Evolutionary conservation across 73 alveolate genomes (phyloP), one percentile per base, ranked within the genome.

Genomic region (Symbiodinium pilosum): DNA sequence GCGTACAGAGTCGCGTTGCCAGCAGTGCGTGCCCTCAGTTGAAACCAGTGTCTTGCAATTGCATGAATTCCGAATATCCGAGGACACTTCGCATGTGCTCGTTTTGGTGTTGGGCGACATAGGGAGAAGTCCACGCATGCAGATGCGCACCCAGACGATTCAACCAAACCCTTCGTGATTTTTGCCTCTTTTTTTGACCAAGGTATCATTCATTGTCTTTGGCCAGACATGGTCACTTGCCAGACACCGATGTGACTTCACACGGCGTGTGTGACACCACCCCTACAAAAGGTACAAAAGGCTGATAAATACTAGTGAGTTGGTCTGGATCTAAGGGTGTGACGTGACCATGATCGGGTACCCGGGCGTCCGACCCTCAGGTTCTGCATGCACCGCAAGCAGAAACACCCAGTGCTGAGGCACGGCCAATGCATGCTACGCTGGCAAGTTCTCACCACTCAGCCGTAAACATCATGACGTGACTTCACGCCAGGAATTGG

Each of bases 51-150:
- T n/a, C n/a, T n/a, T n/a, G n/a, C n/a, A n/a, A n/a, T n/a, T n/a
- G n/a, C n/a, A n/a, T n/a, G n/a, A n/a, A n/a, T n/a, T n/a, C n/a
- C n/a, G n/a, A n/a, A n/a, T n/a, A n/a, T n/a, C n/a, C n/a, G 87
- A 91, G 97, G 88, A 39, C n/a, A 14, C 68, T 52, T 81, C 88
- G n/a, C 96, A 91, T 91, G 92, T 93, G 68, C 59, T 68, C 26
- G 99, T 99, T 38, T 43, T 99, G 30, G 99, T 99, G 73, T 93
- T 99, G 44, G 99, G 99, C 1, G 99, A 99, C 88, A 93, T 99
- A 14, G 99, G 99, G 68, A 99, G 99, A 21, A 99, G 99, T 38
- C 99, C 99, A 21, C 94, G 99, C 64, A 99, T 99, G 99, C 99
- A 99, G 96, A 99, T 99, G 92, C 99, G 99, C 95, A 99, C 99